phyloP scores from a whole-genome alignment of 2,329 filamentous ascomycete species.

The Botrytis pseudocinerea region DNA sequence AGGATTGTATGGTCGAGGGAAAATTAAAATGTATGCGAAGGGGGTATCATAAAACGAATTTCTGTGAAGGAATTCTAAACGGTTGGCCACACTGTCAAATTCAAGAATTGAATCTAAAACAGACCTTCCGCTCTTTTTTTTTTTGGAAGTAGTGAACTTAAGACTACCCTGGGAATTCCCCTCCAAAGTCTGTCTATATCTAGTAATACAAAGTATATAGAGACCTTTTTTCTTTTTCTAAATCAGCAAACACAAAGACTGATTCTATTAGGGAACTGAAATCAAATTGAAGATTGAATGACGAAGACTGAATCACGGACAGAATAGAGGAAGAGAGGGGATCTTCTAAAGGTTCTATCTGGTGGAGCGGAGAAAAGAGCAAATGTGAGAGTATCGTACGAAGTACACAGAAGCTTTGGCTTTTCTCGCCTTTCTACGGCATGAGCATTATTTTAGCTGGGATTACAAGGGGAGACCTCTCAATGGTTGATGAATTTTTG shows the following conservation, averaged over 20 bases:
- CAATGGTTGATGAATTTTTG: constrained; percentile 24
- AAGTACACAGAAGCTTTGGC: not conserved
- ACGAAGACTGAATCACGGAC: not conserved
- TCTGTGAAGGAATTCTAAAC: constrained; percentile 10
- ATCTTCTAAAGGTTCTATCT: constrained; percentile 14
- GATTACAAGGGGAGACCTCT: constrained; percentile 17
- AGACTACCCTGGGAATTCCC: constrained; percentile 18
- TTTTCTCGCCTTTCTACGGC: not conserved
- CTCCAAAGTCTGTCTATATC: constrained; percentile 16
- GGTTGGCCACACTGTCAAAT: constrained; percentile 6
- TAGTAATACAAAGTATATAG: constrained; percentile 18
- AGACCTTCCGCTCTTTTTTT: not conserved
- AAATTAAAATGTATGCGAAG: constrained; percentile 27
- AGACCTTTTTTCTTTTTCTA: constrained; percentile 10
- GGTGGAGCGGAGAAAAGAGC: constrained; percentile 11
- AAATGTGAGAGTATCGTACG: not conserved
- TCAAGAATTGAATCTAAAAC: constrained; percentile 13
- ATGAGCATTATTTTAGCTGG: constrained; percentile 6
- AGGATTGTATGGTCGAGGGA: constrained; percentile 34
- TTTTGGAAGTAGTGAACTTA: not conserved
- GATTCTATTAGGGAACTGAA: constrained; percentile 1
- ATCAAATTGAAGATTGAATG: constrained; percentile 16
- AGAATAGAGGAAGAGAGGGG: not conserved
- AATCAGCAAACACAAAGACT: constrained; percentile 14
- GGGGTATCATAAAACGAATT: constrained; percentile 27